Evolutionary conservation across 2,329 filamentous ascomycete genomes (phyloP).

Genomic region (Fusarium nelsonii): DNA sequence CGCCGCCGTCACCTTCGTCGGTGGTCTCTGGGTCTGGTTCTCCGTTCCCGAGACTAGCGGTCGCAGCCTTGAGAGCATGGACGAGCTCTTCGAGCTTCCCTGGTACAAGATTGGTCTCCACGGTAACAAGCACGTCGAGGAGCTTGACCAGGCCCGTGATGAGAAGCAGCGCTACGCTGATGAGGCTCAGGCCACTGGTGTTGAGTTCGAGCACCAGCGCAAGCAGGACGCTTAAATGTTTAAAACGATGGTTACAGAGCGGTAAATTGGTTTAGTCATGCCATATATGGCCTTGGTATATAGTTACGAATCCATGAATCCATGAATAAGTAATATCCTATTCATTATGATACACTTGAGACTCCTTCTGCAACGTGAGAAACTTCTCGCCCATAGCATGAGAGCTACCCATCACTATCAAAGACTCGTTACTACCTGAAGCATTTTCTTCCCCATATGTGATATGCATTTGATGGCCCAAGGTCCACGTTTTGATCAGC

Average conservation of each 20-base stretch:
- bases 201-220: conserved; percentile 55
- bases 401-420: too few species aligned
- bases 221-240: conserved; percentile 35
- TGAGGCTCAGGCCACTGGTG: conserved; percentile 48
- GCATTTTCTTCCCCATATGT: too few species aligned
- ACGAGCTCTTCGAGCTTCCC: conserved; percentile 76
- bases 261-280: background rate
- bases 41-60: conserved; percentile 80
- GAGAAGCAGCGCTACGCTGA: conserved; percentile 59
- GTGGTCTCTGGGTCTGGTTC: conserved; percentile 77
- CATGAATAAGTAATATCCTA: background rate
- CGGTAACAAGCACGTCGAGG: conserved; percentile 65
- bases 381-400: background rate
- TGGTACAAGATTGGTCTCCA: conserved; percentile 79
- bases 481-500: too few species aligned
- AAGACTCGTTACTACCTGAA: too few species aligned
- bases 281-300: conserved; percentile 2
- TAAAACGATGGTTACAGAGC: background rate
- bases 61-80: conserved; percentile 75
- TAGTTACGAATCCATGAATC: conserved; percentile 30
- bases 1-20: conserved; percentile 73
- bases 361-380: background rate
- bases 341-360: background rate
- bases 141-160: conserved; percentile 57
- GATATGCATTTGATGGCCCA: too few species aligned